A percentile compares a stretch with the other conserved stretches of the same genome.
Evolutionary conservation across 1,284 basidiomycete species (phyloP).

Genomic region (Golubevia sp.): DNA sequence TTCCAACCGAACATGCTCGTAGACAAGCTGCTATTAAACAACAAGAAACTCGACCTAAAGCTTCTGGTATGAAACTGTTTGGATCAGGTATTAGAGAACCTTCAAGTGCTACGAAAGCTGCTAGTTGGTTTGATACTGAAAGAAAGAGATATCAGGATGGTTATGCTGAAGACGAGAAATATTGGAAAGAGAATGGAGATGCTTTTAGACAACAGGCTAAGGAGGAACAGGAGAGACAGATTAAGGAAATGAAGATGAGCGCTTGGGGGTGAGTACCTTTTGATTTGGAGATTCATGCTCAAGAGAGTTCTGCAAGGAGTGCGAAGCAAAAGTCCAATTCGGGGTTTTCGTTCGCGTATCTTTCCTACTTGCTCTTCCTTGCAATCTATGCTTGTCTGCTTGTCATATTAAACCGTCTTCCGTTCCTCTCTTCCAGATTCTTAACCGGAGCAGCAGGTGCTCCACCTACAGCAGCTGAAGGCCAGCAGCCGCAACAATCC

Average conservation of each 20-base stretch:
- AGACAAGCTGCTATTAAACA: neutral
- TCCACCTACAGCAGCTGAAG: too few species aligned
- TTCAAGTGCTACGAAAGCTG: constrained; percentile 34
- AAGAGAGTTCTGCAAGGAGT: too few species aligned
- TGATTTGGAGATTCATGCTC: too few species aligned
- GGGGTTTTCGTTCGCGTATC: too few species aligned
- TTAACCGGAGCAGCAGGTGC: too few species aligned
- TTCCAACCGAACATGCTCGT: constrained; percentile 80
- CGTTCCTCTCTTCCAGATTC: too few species aligned
- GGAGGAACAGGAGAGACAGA: constrained; percentile 79
- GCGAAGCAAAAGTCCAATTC: too few species aligned
- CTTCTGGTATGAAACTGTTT: neutral
- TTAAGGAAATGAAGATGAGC: constrained; percentile 64
- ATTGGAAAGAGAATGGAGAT: constrained; percentile 79
- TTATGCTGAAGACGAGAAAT: constrained; percentile 86
- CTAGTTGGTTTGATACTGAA: constrained; percentile 86
- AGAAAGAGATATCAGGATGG: constrained; percentile 81
- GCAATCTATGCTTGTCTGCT: too few species aligned
- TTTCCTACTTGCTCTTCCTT: too few species aligned
- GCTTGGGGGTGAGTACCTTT: constrained; percentile 25
- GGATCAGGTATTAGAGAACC: constrained; percentile 65
- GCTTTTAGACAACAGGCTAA: constrained; percentile 78
- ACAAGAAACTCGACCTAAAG: neutral
- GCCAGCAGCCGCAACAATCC: too few species aligned
- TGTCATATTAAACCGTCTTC: too few species aligned